Percentiles rank a stretch among this genome's conserved stretches.
Evolutionary conservation across 495 filamentous ascomycete species (phyloP).

Genomic region (Copromyces sp.): DNA sequence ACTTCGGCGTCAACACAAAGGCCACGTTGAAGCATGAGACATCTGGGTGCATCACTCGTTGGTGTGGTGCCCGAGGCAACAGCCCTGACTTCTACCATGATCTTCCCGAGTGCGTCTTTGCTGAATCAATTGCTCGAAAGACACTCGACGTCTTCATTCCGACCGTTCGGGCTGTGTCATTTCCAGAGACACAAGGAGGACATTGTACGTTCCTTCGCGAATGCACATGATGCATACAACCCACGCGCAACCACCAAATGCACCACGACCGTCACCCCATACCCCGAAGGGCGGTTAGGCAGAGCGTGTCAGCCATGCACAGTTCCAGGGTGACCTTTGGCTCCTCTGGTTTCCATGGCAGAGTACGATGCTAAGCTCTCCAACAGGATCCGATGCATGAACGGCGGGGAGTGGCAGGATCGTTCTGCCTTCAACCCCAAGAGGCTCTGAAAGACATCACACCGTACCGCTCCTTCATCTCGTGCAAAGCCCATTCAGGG

Average conservation of each 20-base stretch:
- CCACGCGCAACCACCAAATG: no score
- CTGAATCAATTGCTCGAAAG: background rate
- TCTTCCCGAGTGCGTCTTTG: no score
- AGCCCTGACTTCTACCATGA: no score
- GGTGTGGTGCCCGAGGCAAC: no score
- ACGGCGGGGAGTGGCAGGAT: conserved; percentile 33
- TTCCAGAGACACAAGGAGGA: background rate
- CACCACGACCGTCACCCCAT: no score
- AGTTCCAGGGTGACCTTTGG: no score
- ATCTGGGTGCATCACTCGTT: no score
- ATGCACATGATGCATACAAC: no score
- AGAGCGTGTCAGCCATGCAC: no score
- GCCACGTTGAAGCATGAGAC: no score
- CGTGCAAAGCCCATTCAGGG: conserved; percentile 16
- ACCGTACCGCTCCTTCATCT: conserved; percentile 15
- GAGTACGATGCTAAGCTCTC: background rate
- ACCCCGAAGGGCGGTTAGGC: no score
- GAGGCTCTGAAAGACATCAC: conserved; percentile 24
- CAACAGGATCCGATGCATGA: conserved; percentile 38
- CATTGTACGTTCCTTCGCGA: background rate
- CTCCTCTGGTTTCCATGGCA: no score
- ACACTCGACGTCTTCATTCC: background rate
- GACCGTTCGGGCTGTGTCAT: background rate
- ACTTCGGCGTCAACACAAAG: background rate
- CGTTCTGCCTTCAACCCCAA: conserved; percentile 35